These are phyloP conservation scores for Nidularia sp. DNA, from an alignment of 768 basidiomycete species.

Conservation along the genomic window DNA sequence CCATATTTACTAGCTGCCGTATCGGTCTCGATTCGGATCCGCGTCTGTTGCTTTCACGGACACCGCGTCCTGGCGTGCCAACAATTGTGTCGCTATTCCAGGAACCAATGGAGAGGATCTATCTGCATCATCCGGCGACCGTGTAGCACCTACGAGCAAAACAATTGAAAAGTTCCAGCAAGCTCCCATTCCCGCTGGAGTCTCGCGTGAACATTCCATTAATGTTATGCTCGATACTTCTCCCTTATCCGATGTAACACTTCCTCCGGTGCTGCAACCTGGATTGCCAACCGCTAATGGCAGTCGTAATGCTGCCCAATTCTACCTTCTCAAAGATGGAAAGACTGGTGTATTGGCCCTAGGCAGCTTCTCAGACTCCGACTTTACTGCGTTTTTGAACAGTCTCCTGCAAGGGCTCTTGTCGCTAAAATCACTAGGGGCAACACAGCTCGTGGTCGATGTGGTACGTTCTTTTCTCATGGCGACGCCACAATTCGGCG, in stretches of 20 bases:
- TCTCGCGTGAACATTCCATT: conserved; percentile 30
- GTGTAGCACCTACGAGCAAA: conserved; percentile 6
- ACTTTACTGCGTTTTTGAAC: conserved; percentile 35
- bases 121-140: conserved; percentile 14
- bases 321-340: conserved; percentile 47
- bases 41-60: conserved; percentile 42
- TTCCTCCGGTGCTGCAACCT: conserved; percentile 37
- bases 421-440: conserved; percentile 46
- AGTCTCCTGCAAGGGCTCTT: conserved; percentile 44
- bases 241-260: conserved; percentile 38
- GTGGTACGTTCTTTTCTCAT: conserved; percentile 33
- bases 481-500: neutral
- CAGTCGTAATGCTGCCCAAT: conserved; percentile 48
- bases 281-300: conserved; percentile 31
- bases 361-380: conserved; percentile 50
- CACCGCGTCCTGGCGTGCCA: conserved; percentile 43
- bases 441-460: conserved; percentile 54
- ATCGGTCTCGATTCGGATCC: conserved; percentile 48
- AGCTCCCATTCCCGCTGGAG: conserved; percentile 22
- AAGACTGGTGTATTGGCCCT: conserved; percentile 57
- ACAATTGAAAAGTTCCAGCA: conserved; percentile 34
- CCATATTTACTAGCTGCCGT: conserved; percentile 40
- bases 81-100: conserved; percentile 45
- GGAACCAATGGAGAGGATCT: conserved; percentile 47
- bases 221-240: conserved; percentile 49